Evolutionary conservation across 768 basidiomycete genomes (phyloP).

Genomic region (Lepiota venenata): DNA sequence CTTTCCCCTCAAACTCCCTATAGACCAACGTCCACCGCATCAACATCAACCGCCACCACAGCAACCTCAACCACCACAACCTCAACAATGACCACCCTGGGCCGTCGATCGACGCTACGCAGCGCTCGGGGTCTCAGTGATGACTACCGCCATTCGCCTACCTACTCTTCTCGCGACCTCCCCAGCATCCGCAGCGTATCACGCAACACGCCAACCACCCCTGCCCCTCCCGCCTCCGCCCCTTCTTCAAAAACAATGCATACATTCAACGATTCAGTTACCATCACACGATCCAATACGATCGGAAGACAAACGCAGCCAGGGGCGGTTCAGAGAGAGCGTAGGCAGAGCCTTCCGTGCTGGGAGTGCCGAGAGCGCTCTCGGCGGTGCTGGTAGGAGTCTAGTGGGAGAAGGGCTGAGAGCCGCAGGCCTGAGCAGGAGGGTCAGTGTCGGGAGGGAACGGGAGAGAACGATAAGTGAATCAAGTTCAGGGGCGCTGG

Average conservation of each 20-base stretch:
- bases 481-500: not conserved
- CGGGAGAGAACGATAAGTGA: conserved; percentile 8
- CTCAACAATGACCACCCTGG: not conserved
- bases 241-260: not conserved
- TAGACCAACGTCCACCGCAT: conserved; percentile 18
- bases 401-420: conserved; percentile 66
- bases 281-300: conserved; percentile 6
- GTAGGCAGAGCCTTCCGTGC: conserved; percentile 55
- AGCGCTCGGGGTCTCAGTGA: conserved; percentile 17
- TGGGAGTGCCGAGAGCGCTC: conserved; percentile 69
- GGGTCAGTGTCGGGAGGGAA: conserved; percentile 16
- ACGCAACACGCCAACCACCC: conserved; percentile 15
- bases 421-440: conserved; percentile 60
- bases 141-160: conserved; percentile 20
- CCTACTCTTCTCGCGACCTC: conserved; percentile 8
- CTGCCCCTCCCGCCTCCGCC: not conserved
- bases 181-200: conserved; percentile 9
- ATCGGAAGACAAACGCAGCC: not conserved
- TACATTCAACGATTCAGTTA: not conserved
- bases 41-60: conserved; percentile 20
- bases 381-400: conserved; percentile 46
- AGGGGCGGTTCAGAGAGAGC: conserved; percentile 27
- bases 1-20: conserved; percentile 39
- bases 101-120: conserved; percentile 13
- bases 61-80: not conserved